Base-by-base conservation (phyloP, 352 stramenopile genomes). In the Phytophthora pistaciae region DNA sequence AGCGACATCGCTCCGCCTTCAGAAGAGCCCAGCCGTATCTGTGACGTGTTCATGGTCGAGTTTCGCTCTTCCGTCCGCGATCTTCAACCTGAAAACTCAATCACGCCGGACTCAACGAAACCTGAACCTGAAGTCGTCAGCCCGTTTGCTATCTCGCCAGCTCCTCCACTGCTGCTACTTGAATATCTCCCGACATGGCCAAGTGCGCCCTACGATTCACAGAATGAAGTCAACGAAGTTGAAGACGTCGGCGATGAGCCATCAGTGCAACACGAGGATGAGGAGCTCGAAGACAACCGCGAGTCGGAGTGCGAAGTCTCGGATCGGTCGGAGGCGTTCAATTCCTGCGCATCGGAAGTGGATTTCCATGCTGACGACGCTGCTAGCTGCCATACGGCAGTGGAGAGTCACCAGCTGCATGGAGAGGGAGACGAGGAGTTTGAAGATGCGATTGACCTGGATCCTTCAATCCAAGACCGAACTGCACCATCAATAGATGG, bases 321-420 rank as follows among this genome's bases (percentile, higher is more conserved):
- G 2, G 68, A 67, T 25, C 40, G 5, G 21, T 68, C 64, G 0
- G 70, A 77, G 3, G 60, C 48, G 6, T 79, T 79, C 53, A 63
- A 73, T 31, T 79, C 72, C 6, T 79, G 66, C 27, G 44, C 66
- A 21, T 78, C 70, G 3, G 60, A 76, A 27, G 29, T 21, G 4
- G 64, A 76, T 6, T 68, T 27, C n/a, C n/a, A 18, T 6, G 1
- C 38, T 21, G 44, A 20, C 13, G n/a, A 23, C 18, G n/a, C 18
- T 23, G 8, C 0, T 23, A 11, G 16, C 44, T 52, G 16, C 18
- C 44, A 44, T 11, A 18, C 29, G 0, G 38, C 38, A 44, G 27
- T 29, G 27, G 38, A 44, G 38, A 36, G 29, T 1, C 29, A 36
- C 11, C 29, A 11, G 10, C 38, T n/a, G 18, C 42, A 49, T 21